Conservation (phyloP, 495 filamentous ascomycete species). For the Penicillium cosmopolitanum region DNA sequence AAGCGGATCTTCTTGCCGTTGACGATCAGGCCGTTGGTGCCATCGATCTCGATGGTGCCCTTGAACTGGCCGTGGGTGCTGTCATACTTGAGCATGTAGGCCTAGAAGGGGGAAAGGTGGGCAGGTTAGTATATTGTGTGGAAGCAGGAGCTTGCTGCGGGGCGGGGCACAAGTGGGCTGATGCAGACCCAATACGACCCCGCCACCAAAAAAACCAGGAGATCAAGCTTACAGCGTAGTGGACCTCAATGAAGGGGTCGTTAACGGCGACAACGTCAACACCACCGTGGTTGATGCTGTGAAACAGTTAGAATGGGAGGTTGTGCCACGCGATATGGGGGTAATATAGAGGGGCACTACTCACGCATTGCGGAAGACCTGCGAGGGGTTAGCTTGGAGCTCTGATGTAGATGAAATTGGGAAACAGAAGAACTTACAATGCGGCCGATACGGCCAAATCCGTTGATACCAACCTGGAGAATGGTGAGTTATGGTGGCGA, state of each 20-base stretch:
- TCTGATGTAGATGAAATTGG: background rate
- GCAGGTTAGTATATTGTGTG: background rate
- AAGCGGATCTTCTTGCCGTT: slow-evolving; percentile 97
- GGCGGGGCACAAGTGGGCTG: background rate
- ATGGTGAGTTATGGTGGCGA: slow-evolving; percentile 3
- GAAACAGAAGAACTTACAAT: slow-evolving; percentile 63
- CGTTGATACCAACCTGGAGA: slow-evolving; percentile 93
- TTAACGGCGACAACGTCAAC: slow-evolving; percentile 95
- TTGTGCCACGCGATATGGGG: slow-evolving; percentile 8
- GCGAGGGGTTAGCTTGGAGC: slow-evolving; percentile 24
- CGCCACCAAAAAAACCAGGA: slow-evolving; percentile 1
- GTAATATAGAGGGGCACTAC: slow-evolving; percentile 30
- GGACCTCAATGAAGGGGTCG: slow-evolving; percentile 98
- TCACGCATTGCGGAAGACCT: slow-evolving; percentile 82
- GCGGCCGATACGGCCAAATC: slow-evolving; percentile 98
- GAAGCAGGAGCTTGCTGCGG: background rate
- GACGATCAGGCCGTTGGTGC: slow-evolving; percentile 75
- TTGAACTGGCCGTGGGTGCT: slow-evolving; percentile 96
- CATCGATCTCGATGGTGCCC: slow-evolving; percentile 74
- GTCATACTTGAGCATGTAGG: slow-evolving; percentile 99
- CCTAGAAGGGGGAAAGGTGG: slow-evolving; percentile 50
- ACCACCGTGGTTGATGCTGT: slow-evolving; percentile 80
- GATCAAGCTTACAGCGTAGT: slow-evolving; percentile 84
- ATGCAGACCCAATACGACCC: background rate
- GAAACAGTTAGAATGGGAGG: slow-evolving; percentile 39